Base-by-base conservation (phyloP, 768 basidiomycete species). In the Serendipita vermifera region DNA sequence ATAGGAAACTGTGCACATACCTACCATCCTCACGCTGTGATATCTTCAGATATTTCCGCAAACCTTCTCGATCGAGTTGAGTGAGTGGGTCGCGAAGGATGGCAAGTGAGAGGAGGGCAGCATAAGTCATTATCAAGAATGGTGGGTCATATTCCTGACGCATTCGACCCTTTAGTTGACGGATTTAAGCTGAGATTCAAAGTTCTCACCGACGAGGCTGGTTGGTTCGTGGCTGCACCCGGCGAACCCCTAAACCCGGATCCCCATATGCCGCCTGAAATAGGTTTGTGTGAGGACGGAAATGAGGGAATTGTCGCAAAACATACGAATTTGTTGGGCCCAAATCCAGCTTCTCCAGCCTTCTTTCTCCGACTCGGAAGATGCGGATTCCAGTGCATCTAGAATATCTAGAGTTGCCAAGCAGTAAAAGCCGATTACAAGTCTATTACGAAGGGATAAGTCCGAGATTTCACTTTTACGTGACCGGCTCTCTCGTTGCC, bases 51-150 rank as follows among this genome's bases (percentile, higher is more conserved):
- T 94, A 84, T 17, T 62, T 65, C 13, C 80, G 60, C n/a, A 97
- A 69, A 0, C 84, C 88, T 14, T 68, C 35, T 27, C 82, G 75
- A 63, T 97, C 78, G 22, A 99, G 71, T 55, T 70, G 72, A 32
- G 77, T 68, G 62, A 93, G 84, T 61, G 88, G 82, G 64, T 96
- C 94, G n/a, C 86, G 77, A 24, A 99, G 75, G 59, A 96, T 83
- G 0, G 85, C 80, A 9, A 99, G 81, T 0, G 80, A 77, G 3
- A 96, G 70, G 9, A 99, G 66, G 0, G 92, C 89, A 1, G 91
- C 89, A 64, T 98, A 99, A 5, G 93, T 92, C 77, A 91, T 87
- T 55, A 96, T 89, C 14, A 97, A 72, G 67, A 97, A 85, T 0
- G 88, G 86, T 15, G 77, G 75, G 60, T 85, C 78, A 64, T 81